Conservation (phyloP, 2,329 filamentous ascomycete species). For the Scytalidium sp. region DNA sequence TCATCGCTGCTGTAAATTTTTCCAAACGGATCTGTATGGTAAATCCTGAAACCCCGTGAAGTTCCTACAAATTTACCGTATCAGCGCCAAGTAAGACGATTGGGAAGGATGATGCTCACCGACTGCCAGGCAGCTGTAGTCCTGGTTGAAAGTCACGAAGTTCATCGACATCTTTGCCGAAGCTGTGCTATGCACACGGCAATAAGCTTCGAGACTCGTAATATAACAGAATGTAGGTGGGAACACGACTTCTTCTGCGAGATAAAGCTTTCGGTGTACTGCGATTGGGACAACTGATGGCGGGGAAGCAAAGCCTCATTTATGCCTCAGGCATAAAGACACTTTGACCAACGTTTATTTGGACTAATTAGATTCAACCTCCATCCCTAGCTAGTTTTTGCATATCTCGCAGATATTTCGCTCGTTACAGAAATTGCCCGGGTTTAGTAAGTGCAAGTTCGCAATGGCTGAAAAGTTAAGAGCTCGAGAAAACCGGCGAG, state of each 20-base stretch:
- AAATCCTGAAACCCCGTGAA: constrained; percentile 91
- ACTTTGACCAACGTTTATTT: background rate
- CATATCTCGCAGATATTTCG: too few species aligned
- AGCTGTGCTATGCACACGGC: background rate
- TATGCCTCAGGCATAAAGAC: background rate
- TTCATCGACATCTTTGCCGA: constrained; percentile 71
- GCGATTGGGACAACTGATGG: background rate
- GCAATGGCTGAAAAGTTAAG: background rate
- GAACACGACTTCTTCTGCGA: background rate
- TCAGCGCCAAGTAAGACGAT: constrained; percentile 2
- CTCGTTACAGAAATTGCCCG: too few species aligned
- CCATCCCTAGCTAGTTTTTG: too few species aligned
- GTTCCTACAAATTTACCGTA: constrained; percentile 58
- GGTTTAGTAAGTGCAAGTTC: background rate
- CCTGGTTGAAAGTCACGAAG: constrained; percentile 99
- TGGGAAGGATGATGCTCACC: constrained; percentile 52
- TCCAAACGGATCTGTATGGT: constrained; percentile 92
- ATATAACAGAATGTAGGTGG: background rate
- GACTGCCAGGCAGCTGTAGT: constrained; percentile 95
- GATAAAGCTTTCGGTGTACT: background rate
- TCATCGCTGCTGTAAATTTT: constrained; percentile 95
- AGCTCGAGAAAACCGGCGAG: background rate
- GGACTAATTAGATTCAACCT: background rate
- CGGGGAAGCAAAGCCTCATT: background rate
- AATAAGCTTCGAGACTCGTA: background rate